Percentiles rank a stretch among this genome's conserved stretches.
Evolutionary conservation across 1,284 basidiomycete genomes (phyloP).

Genomic region (Trametes sp.): DNA sequence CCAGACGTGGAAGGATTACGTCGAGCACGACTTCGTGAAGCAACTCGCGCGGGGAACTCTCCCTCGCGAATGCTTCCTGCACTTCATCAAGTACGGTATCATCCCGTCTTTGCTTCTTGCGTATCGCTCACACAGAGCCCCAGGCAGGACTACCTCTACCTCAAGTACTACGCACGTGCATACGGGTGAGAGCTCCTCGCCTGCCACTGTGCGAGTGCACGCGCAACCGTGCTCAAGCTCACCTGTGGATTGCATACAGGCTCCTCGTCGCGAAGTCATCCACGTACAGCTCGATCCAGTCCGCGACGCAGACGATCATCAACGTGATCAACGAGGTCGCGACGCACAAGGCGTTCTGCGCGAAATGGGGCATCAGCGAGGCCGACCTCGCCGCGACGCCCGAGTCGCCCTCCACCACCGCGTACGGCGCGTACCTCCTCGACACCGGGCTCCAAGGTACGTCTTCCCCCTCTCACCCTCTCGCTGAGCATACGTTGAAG

Average conservation of each 20-base stretch:
- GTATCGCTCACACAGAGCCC: not conserved
- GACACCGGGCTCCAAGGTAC: constrained; percentile 77
- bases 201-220: not conserved
- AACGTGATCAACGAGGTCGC: constrained; percentile 73
- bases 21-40: constrained; percentile 85
- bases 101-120: not conserved
- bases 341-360: constrained; percentile 81
- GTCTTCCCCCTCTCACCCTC: constrained; percentile 12
- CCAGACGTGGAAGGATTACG: constrained; percentile 75
- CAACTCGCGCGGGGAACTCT: constrained; percentile 79
- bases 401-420: constrained; percentile 77
- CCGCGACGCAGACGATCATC: constrained; percentile 71
- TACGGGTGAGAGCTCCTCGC: constrained; percentile 58
- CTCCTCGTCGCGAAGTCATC: constrained; percentile 83
- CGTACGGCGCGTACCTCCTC: constrained; percentile 88
- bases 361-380: constrained; percentile 68
- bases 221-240: not conserved
- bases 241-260: constrained; percentile 44
- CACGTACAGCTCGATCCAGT: constrained; percentile 68
- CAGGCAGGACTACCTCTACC: constrained; percentile 81
- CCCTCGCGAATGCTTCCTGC: constrained; percentile 70
- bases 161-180: constrained; percentile 81
- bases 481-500: not conserved
- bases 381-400: constrained; percentile 67
- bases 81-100: constrained; percentile 80